Evolutionary conservation across 2,329 filamentous ascomycete genomes (phyloP).

Genomic region (Dothideomycetes sp.): DNA sequence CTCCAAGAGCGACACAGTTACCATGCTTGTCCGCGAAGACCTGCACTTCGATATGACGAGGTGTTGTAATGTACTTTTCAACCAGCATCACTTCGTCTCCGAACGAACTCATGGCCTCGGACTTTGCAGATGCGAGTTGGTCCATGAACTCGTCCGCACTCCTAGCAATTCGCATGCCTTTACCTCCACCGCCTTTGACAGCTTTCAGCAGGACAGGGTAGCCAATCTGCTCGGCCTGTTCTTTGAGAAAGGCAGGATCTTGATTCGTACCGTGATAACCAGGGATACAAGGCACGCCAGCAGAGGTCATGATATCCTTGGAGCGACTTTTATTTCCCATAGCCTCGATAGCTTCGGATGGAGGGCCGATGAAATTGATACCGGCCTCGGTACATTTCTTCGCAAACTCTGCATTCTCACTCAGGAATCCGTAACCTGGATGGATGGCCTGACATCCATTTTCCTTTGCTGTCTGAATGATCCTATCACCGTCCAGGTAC

Average conservation of each 20-base stretch:
- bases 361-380: slow-evolving; percentile 88
- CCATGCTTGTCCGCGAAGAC: slow-evolving; percentile 58
- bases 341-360: slow-evolving; percentile 61
- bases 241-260: slow-evolving; percentile 51
- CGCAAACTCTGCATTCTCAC: slow-evolving; percentile 87
- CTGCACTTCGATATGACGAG: slow-evolving; percentile 58
- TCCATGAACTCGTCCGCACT: slow-evolving; percentile 49
- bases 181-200: slow-evolving; percentile 58
- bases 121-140: slow-evolving; percentile 55
- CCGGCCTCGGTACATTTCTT: slow-evolving; percentile 81
- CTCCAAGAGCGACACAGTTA: slow-evolving; percentile 55
- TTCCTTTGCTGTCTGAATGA: slow-evolving; percentile 78
- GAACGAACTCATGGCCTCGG: slow-evolving; percentile 55
- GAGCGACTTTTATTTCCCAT: slow-evolving; percentile 91
- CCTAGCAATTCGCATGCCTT: slow-evolving; percentile 57
- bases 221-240: slow-evolving; percentile 63
- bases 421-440: slow-evolving; percentile 89
- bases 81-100: slow-evolving; percentile 59
- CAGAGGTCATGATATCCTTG: slow-evolving; percentile 92
- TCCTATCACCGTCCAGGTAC: slow-evolving; percentile 88
- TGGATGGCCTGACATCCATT: slow-evolving; percentile 86
- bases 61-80: slow-evolving; percentile 59
- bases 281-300: slow-evolving; percentile 92
- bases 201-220: slow-evolving; percentile 58
- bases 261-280: slow-evolving; percentile 90